Evolutionary conservation across 164 flowering plant species (phyloP).

Genomic region (Magnolia kwangsiensis): DNA sequence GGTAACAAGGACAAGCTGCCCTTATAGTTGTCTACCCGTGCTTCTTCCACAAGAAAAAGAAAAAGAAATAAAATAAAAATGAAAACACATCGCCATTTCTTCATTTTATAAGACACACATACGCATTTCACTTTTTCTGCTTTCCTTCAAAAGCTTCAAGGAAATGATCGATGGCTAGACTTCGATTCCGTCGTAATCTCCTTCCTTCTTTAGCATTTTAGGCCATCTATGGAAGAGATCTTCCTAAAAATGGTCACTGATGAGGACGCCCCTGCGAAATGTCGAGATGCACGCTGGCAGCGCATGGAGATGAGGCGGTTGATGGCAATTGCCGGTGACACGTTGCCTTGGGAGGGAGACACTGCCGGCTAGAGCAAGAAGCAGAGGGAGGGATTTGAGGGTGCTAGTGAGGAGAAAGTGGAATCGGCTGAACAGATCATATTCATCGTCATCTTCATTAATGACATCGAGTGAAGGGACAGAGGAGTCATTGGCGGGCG

Average conservation of each 20-base stretch:
- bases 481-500: background rate
- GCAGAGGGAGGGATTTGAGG: constrained; percentile 1
- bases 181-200: background rate
- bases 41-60: too few species aligned
- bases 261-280: background rate
- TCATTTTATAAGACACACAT: background rate
- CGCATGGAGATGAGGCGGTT: constrained; percentile 33
- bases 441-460: background rate
- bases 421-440: constrained; percentile 4
- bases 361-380: constrained; percentile 1
- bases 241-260: background rate
- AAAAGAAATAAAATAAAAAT: background rate
- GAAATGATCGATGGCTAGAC: background rate
- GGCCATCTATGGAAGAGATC: background rate
- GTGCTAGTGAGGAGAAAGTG: constrained; percentile 11
- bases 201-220: too few species aligned
- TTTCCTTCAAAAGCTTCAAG: background rate
- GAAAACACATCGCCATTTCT: background rate
- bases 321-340: background rate
- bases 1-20: constrained; percentile 5
- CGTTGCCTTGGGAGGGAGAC: background rate
- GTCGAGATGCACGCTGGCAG: constrained; percentile 32
- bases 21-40: background rate
- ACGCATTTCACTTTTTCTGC: background rate
- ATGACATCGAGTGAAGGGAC: constrained; percentile 6